Base-by-base conservation (phyloP, 768 basidiomycete species). In the Phylloporus arenicola region DNA sequence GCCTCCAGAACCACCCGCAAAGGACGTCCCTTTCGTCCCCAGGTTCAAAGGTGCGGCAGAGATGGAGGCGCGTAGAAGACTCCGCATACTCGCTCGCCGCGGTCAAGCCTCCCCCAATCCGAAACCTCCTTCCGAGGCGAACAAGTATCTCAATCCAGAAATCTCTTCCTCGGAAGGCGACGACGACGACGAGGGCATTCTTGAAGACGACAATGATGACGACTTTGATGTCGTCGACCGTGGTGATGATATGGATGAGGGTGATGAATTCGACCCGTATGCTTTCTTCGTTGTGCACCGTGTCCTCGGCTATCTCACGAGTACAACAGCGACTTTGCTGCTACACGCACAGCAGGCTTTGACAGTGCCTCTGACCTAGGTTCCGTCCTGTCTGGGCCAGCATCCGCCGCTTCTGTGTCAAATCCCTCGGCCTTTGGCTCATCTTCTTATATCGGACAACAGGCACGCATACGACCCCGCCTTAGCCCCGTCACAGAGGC, bases 1-100 rank as follows among this genome's bases (percentile, higher is more conserved):
- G 3, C 57, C 57, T 19, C 60, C 57, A 0, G 59, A 60, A 12
- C 79, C 74, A 17, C 77, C 76, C 4, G 57, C 74, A 12, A 83
- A 79, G 53, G 76, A 70, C 12, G 69, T 76, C 6, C 80, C 76
- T 47, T 90, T 89, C 57, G 73, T 86, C 22, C 89, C 89, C 16
- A 84, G 79, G 45, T 91, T 92, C 70, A 86, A 82, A 56, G 83
- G 86, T 8, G 84, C 86, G 0, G 88, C 81, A n/a, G 88, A 92
- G 64, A 91, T 91, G 88, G 90, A 90, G 55, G 80, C 77, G 4
- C 73, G 88, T 14, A 70, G 90, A 22, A 75, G 76, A 48, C 66
- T 76, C 35, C 76, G 89, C 12, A 79, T 92, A 72, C 79, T 78
- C 35, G 83, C 84, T 5, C 78, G 86, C 12, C 69, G 76, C 14